Conservation (phyloP, 495 filamentous ascomycete genomes). For the Chlorociboria aeruginascens region DNA sequence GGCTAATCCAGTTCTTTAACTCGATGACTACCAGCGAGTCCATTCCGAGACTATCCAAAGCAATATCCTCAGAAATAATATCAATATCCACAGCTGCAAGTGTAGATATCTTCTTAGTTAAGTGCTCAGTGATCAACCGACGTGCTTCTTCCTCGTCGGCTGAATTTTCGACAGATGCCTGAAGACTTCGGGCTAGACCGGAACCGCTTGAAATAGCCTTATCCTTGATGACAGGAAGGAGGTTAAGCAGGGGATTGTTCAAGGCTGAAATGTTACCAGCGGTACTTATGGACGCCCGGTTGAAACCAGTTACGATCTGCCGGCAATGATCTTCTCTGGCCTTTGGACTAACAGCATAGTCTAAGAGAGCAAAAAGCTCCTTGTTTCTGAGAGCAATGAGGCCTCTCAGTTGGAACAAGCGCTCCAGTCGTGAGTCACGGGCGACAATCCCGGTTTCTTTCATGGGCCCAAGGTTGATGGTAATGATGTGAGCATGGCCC, state of each 20-base stretch:
- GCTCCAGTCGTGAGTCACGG: background rate
- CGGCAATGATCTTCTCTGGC: background rate
- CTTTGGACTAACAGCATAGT: background rate
- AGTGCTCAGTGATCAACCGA: slow-evolving; percentile 1
- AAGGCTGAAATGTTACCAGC: background rate
- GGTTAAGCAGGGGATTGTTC: background rate
- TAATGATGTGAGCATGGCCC: background rate
- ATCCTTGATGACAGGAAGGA: background rate
- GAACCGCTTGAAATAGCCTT: too few species aligned
- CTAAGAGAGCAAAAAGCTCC: background rate
- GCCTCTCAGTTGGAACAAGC: background rate
- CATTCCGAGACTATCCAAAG: slow-evolving; percentile 33
- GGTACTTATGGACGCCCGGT: background rate
- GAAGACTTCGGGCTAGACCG: background rate
- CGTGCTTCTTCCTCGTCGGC: slow-evolving; percentile 1
- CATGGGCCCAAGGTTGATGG: background rate
- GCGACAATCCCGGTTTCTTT: background rate
- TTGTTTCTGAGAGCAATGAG: background rate
- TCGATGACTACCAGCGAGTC: slow-evolving; percentile 46
- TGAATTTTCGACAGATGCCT: background rate
- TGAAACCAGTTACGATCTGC: background rate
- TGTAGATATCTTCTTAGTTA: slow-evolving; percentile 6
- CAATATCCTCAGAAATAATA: slow-evolving; percentile 17
- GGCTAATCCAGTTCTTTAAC: slow-evolving; percentile 39
- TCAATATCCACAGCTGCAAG: slow-evolving; percentile 10